These are phyloP conservation scores for Phytophthora europaea DNA, from an alignment of 352 stramenopile species.

Conservation along the genomic window DNA sequence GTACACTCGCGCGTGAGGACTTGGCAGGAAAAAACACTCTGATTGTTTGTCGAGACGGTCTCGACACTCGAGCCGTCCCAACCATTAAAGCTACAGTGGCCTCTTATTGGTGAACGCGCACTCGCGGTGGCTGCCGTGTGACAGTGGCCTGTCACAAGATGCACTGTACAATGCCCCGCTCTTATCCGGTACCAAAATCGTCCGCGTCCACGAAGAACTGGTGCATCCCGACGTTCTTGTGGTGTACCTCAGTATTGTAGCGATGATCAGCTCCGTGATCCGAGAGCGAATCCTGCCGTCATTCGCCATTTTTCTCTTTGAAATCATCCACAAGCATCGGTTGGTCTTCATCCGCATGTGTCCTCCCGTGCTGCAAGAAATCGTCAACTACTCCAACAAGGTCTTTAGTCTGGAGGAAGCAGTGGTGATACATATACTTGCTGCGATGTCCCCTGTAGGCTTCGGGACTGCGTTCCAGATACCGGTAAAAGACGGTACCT, in stretches of 20 bases:
- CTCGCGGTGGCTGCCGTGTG: too few species aligned
- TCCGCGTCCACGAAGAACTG: slow-evolving; percentile 31
- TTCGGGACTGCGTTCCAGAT: not conserved
- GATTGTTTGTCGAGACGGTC: too few species aligned
- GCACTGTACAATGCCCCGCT: not conserved
- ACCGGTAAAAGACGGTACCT: not conserved
- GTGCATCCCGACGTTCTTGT: slow-evolving; percentile 39
- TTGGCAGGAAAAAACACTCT: too few species aligned
- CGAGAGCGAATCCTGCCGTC: slow-evolving; percentile 34
- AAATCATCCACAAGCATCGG: slow-evolving; percentile 17
- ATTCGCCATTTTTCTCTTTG: slow-evolving; percentile 29
- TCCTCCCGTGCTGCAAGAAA: not conserved
- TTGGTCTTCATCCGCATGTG: not conserved
- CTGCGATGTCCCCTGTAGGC: not conserved
- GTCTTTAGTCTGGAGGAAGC: not conserved
- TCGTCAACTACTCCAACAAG: not conserved
- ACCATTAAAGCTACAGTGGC: too few species aligned
- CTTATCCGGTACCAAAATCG: slow-evolving; percentile 1
- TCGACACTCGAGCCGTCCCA: too few species aligned
- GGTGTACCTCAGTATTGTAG: slow-evolving; percentile 29
- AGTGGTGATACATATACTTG: not conserved
- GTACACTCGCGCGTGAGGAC: too few species aligned
- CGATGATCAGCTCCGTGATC: slow-evolving; percentile 19
- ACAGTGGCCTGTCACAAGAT: too few species aligned
- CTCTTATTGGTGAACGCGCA: too few species aligned